phyloP scores from a whole-genome alignment of 352 stramenopile genomes.

The Phytophthora idaei region DNA sequence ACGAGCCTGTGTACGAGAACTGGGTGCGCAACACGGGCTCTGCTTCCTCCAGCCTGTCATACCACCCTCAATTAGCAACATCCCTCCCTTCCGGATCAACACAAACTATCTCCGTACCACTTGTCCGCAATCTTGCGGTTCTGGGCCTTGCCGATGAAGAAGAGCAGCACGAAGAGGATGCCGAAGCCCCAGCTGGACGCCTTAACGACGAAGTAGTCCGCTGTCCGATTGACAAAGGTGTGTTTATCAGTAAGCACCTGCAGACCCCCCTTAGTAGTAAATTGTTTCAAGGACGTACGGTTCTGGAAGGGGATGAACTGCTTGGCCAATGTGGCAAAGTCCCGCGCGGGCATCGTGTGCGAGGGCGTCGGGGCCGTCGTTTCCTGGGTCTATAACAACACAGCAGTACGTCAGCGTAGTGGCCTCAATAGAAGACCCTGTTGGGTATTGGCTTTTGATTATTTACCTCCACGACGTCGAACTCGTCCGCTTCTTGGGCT shows the following conservation, averaged over 20 bases:
- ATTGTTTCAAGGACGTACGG: conserved; percentile 17
- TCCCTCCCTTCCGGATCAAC: not conserved
- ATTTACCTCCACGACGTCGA: conserved; percentile 43
- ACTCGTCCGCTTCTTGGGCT: conserved; percentile 58
- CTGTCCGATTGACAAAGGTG: conserved; percentile 27
- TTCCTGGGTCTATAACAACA: conserved; percentile 18
- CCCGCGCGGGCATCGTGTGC: conserved; percentile 17
- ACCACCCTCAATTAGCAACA: not conserved
- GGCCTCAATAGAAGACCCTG: not conserved
- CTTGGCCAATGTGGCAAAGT: conserved; percentile 35
- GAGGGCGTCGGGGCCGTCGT: conserved; percentile 7
- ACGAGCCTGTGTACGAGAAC: conserved; percentile 78
- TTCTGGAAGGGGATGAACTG: conserved; percentile 46
- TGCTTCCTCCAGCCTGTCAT: conserved; percentile 61
- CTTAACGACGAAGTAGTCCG: conserved; percentile 59
- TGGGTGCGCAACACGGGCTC: conserved; percentile 70
- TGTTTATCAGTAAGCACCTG: not conserved
- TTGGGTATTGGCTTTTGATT: not conserved
- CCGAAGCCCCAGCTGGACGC: conserved; percentile 50
- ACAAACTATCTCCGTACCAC: conserved; percentile 42
- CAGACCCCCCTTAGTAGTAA: not conserved
- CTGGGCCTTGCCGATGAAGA: conserved; percentile 68
- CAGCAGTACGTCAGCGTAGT: not conserved
- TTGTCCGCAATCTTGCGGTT: conserved; percentile 71
- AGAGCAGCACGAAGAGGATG: conserved; percentile 60